phyloP scores from a whole-genome alignment of 768 basidiomycete genomes.

The Leccinum variicolor region DNA sequence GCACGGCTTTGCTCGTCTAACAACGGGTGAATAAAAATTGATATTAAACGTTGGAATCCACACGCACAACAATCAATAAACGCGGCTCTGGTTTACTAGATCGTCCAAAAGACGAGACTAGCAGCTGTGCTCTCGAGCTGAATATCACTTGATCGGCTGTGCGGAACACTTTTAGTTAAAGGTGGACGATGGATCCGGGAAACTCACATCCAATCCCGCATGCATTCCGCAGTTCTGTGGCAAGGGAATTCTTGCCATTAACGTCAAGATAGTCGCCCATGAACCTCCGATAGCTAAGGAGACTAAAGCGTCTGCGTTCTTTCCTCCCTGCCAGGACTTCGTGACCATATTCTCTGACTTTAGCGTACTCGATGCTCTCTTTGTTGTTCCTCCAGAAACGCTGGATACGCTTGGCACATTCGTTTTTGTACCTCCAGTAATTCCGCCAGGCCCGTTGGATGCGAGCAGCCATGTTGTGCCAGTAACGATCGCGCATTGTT shows the following conservation, averaged over 20 bases:
- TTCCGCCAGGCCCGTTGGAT: conserved; percentile 97
- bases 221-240: conserved; percentile 66
- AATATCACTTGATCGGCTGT: conserved; percentile 78
- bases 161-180: neutral
- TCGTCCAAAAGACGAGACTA: conserved; percentile 52
- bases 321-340: conserved; percentile 88
- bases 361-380: conserved; percentile 83
- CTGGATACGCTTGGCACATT: conserved; percentile 93
- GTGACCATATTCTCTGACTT: conserved; percentile 93
- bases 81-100: conserved; percentile 93
- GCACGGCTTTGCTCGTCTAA: conserved; percentile 64
- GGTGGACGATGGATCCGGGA: neutral
- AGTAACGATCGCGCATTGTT: conserved; percentile 98
- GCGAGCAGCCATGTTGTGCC: conserved; percentile 98
- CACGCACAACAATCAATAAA: conserved; percentile 81
- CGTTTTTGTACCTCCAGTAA: conserved; percentile 92
- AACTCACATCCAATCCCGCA: conserved; percentile 73
- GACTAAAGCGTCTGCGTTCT: conserved; percentile 89
- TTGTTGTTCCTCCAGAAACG: conserved; percentile 99
- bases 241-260: conserved; percentile 75
- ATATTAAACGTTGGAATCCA: neutral
- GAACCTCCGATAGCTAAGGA: conserved; percentile 91
- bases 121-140: conserved; percentile 74
- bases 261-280: conserved; percentile 95
- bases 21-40: neutral